Evolutionary conservation across 495 filamentous ascomycete species (phyloP).

Genomic region (Talaromyces trachyspermus): DNA sequence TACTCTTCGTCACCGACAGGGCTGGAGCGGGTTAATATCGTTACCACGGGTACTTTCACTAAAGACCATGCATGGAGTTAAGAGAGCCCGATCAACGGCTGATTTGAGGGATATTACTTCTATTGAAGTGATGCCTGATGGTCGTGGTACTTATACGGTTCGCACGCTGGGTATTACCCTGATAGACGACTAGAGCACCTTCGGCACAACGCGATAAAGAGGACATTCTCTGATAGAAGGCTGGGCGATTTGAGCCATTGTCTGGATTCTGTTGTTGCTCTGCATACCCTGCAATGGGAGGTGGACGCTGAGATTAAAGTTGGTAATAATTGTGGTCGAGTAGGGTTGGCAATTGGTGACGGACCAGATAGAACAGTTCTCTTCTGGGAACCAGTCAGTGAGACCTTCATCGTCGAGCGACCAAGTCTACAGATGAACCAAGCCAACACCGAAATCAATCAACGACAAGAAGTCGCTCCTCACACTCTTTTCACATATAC

Average conservation of each 20-base stretch:
- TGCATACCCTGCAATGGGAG: constrained; percentile 26
- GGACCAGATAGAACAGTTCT: constrained; percentile 21
- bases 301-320: constrained; percentile 23
- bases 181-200: constrained; percentile 22
- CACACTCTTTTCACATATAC: constrained; percentile 29
- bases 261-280: constrained; percentile 5
- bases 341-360: constrained; percentile 23
- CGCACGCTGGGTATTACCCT: constrained; percentile 27
- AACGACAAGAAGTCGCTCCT: constrained; percentile 22
- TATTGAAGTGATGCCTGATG: constrained; percentile 13
- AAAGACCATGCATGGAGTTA: constrained; percentile 20
- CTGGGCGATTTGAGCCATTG: not conserved
- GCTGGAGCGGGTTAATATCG: constrained; percentile 36
- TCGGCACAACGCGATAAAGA: constrained; percentile 13
- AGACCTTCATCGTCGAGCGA: constrained; percentile 29
- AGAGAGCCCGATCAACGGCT: constrained; percentile 21
- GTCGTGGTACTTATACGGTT: constrained; percentile 19
- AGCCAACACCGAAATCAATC: constrained; percentile 21
- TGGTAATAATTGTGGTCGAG: constrained; percentile 16
- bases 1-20: constrained; percentile 24
- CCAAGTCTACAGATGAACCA: constrained; percentile 8
- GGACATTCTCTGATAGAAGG: not conserved
- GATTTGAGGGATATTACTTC: constrained; percentile 26
- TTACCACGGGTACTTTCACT: constrained; percentile 23
- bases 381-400: constrained; percentile 20